These are phyloP conservation scores for Hymenotorrendiella dingleyae DNA, from an alignment of 2,329 filamentous ascomycete genomes.

Conservation along the genomic window DNA sequence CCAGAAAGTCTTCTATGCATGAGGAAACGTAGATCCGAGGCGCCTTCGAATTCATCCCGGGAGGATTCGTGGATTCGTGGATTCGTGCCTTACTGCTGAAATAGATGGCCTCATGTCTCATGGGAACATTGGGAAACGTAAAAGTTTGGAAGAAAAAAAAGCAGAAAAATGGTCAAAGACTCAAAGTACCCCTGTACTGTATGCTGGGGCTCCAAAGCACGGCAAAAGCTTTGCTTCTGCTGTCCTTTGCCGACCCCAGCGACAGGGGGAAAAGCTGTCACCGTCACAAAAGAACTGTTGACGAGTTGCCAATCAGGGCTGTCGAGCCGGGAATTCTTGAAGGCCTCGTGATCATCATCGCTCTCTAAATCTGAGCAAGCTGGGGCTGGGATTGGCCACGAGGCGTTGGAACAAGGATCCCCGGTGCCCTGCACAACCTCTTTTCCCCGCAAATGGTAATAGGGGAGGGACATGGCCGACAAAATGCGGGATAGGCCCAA, in stretches of 20 bases:
- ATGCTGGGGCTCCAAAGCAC: too few species aligned
- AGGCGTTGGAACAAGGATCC: neutral
- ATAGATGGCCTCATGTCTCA: slow-evolving; percentile 23
- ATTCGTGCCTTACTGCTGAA: too few species aligned
- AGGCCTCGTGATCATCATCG: slow-evolving; percentile 2
- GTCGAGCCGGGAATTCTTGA: neutral
- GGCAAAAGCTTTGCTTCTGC: too few species aligned
- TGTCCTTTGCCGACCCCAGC: slow-evolving; percentile 1
- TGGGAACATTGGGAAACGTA: slow-evolving; percentile 20
- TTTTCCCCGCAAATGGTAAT: slow-evolving; percentile 7
- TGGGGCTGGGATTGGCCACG: slow-evolving; percentile 6
- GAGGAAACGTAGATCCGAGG: slow-evolving; percentile 2
- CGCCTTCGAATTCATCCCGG: too few species aligned
- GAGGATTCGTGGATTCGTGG: too few species aligned
- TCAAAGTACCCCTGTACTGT: too few species aligned
- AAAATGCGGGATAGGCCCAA: slow-evolving; percentile 3
- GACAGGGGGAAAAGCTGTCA: neutral
- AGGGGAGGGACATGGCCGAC: neutral
- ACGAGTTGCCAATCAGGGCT: slow-evolving; percentile 3
- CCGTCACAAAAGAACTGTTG: too few species aligned
- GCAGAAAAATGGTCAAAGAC: neutral
- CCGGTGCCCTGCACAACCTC: neutral
- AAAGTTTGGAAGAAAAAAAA: slow-evolving; percentile 20
- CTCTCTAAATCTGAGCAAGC: too few species aligned
- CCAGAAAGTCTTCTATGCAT: neutral